Conservation (phyloP, 345 rosid species). For the Rubroshorea leprosula region DNA sequence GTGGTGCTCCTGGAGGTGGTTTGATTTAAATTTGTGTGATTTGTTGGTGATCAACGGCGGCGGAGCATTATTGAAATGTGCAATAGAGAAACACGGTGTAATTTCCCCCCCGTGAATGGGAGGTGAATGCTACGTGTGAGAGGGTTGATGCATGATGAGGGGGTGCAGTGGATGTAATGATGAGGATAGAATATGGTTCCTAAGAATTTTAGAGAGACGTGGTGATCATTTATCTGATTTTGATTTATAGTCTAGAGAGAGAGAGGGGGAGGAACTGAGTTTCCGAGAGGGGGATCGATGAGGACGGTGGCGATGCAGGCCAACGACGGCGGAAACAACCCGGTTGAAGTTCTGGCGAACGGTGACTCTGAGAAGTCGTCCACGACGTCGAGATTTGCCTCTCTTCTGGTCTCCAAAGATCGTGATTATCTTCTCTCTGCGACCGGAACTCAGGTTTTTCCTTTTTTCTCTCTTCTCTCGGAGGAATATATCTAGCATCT, state of each 20-base stretch:
- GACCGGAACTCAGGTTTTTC: conserved; percentile 32
- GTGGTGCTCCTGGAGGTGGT: neutral
- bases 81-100: neutral
- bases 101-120: neutral
- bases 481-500: too few relatives aligned
- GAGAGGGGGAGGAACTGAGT: conserved; percentile 4
- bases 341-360: conserved; percentile 7
- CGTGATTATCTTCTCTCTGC: conserved; percentile 50
- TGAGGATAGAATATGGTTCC: conserved; percentile 17
- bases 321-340: conserved; percentile 5
- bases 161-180: conserved; percentile 5
- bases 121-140: conserved; percentile 19
- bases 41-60: neutral
- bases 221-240: too few relatives aligned
- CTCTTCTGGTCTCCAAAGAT: conserved; percentile 41
- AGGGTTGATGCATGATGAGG: conserved; percentile 7
- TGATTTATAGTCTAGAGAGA: too few relatives aligned
- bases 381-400: conserved; percentile 23
- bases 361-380: conserved; percentile 9
- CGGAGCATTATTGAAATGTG: conserved; percentile 5
- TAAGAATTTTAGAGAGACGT: conserved; percentile 16
- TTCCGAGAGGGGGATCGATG: conserved; percentile 10
- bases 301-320: conserved; percentile 17
- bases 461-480: too few relatives aligned
- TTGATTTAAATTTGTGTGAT: too few relatives aligned